Conservation (phyloP, 2,329 filamentous ascomycete genomes). For the Cucurbitaria berberidis region DNA sequence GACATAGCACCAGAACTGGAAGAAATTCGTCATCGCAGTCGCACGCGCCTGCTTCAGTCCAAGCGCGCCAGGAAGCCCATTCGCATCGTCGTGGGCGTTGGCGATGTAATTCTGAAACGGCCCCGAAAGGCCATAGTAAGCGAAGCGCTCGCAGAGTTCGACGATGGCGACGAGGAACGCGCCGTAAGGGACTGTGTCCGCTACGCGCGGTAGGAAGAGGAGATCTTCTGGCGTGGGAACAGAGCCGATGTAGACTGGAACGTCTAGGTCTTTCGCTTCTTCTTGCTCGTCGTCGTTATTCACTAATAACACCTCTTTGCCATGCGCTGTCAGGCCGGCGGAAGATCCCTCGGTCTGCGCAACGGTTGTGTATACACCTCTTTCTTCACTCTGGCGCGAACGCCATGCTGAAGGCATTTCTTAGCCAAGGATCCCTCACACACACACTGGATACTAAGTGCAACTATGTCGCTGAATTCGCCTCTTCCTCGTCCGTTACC, state of each 20-base stretch:
- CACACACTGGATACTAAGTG: not conserved
- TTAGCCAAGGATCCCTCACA: not conserved
- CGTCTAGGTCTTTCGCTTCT: slow-evolving; percentile 2
- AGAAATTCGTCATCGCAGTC: slow-evolving; percentile 55
- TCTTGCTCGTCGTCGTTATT: slow-evolving; percentile 5
- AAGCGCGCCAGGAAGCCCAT: slow-evolving; percentile 51
- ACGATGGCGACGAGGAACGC: slow-evolving; percentile 57
- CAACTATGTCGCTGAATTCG: not conserved
- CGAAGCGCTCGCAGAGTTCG: slow-evolving; percentile 58
- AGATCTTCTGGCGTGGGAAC: slow-evolving; percentile 35
- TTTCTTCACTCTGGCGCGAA: slow-evolving; percentile 14
- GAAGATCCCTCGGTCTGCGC: slow-evolving; percentile 38
- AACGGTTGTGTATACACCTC: slow-evolving; percentile 40
- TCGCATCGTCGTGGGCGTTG: slow-evolving; percentile 48
- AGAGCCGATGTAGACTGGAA: slow-evolving; percentile 26
- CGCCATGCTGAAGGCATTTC: slow-evolving; percentile 33
- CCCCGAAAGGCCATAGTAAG: slow-evolving; percentile 54
- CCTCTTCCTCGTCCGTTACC: not conserved
- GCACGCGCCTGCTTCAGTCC: slow-evolving; percentile 53
- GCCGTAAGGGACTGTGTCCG: slow-evolving; percentile 53
- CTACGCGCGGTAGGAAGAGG: slow-evolving; percentile 40
- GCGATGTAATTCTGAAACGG: slow-evolving; percentile 60
- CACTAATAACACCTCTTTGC: slow-evolving; percentile 16
- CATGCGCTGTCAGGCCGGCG: slow-evolving; percentile 22
- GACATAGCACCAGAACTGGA: slow-evolving; percentile 58